Evolutionary conservation across 2,329 filamentous ascomycete species (phyloP).

Genomic region (Monilinia aucupariae): DNA sequence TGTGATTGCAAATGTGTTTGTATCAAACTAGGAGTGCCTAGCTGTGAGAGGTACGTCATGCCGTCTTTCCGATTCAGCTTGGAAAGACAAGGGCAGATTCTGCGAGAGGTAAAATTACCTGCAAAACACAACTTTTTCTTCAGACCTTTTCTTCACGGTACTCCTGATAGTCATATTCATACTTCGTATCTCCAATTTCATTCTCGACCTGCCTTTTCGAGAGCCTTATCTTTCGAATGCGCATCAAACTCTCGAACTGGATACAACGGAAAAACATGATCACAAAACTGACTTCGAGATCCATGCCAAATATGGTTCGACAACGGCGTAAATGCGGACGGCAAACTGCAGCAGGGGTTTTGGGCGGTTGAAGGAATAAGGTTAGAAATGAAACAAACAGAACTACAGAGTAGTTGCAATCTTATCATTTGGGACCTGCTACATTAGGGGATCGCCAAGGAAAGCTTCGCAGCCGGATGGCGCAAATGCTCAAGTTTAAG

Average conservation of each 20-base stretch:
- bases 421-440: not conserved
- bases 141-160: not conserved
- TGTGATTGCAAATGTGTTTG: not conserved
- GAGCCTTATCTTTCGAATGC: not conserved
- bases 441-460: conserved; percentile 3
- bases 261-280: not conserved
- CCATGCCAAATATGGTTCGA: not conserved
- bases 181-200: conserved; percentile 9
- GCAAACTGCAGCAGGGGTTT: not conserved
- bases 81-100: not conserved
- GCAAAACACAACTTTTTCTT: not conserved
- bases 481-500: not conserved
- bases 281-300: not conserved
- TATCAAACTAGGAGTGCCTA: not conserved
- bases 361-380: not conserved
- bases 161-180: not conserved
- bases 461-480: conserved; percentile 5
- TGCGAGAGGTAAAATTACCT: not conserved
- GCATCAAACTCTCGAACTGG: not conserved
- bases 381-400: not conserved
- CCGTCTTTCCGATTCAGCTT: not conserved
- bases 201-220: not conserved
- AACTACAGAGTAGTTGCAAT: not conserved
- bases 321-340: not conserved
- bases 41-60: not conserved